Evolutionary conservation across 305 asterid genomes (phyloP), one percentile per base, ranked within the genome.

Genomic region (Fraxinus albicans): DNA sequence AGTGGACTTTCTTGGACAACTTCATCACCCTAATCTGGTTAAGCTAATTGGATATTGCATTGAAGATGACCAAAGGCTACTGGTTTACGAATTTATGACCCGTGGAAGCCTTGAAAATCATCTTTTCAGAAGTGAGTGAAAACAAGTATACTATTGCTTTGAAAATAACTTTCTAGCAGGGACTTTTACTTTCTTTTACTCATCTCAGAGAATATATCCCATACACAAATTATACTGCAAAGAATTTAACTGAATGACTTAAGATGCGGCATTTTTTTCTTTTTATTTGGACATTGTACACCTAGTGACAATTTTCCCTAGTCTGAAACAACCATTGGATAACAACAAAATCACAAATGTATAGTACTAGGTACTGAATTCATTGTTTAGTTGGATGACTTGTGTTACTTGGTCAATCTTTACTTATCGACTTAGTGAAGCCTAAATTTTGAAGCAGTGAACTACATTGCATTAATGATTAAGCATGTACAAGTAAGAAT

Each of bases 91-190:
- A 77, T 95, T 95, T 88, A 94, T 95, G 99, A 90, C 98, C n/a
- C 96, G 99, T 67, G 98, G 99, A 79, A 95, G 99, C 94, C 97
- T 95, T 5, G 98, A 95, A 82, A 95, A 95, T 82, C 99, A 95
- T 90, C 97, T 95, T 34, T 94, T 94, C 75, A 88, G 98, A 83
- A 94, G 99, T 95, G 88, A 87, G 98, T 89, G 42, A 17, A 42
- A 74, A 6, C 80, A 38, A 4, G 6, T 8, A n/a, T 69, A 44
- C 79, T 42, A 63, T 15, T 82, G 19, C 58, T 77, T 17, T 63
- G 29, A 21, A 6, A 44, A 53, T 80, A 34, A 65, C 75, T 10
- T 79, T 50, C 73, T 15, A 40, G 53, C 35, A 9, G 50, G 60
- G n/a, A 23, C 50, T 9, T 76, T 8, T 19, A 40, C 10, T 17